Evolutionary conservation across 2,329 filamentous ascomycete species (phyloP).

Genomic region (Colletotrichum eremochloae): DNA sequence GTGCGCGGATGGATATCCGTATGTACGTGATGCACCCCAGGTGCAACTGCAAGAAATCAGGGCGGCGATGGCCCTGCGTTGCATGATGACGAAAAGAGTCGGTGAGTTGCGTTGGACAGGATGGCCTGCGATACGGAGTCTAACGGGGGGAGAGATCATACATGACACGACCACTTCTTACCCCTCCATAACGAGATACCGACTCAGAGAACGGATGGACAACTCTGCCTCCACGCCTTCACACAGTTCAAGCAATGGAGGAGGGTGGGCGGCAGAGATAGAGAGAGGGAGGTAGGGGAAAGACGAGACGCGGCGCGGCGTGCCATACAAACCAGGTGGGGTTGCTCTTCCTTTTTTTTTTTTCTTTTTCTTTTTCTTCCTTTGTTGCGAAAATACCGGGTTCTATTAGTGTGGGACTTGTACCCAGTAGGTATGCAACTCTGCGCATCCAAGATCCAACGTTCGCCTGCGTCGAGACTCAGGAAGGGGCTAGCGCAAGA

Average conservation of each 20-base stretch:
- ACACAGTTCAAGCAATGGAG: not conserved
- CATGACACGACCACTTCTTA: conserved; percentile 1
- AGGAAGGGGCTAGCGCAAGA: conserved; percentile 35
- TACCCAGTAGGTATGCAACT: not conserved
- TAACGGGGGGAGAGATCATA: not conserved
- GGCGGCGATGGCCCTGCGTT: conserved; percentile 1
- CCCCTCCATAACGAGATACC: not conserved
- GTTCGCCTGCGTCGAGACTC: conserved; percentile 30
- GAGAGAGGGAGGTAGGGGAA: not conserved
- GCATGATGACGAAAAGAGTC: not conserved
- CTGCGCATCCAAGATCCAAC: conserved; percentile 30
- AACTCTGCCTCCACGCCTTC: not conserved
- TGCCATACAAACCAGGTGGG: not conserved
- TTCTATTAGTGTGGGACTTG: not conserved
- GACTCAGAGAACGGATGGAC: not conserved
- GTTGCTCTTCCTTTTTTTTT: not conserved
- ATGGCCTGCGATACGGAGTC: conserved; percentile 18
- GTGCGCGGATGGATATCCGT: not conserved
- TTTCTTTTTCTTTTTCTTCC: not conserved
- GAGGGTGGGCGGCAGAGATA: not conserved
- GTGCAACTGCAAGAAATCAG: conserved; percentile 17
- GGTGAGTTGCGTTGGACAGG: conserved; percentile 1
- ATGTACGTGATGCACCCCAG: conserved; percentile 8
- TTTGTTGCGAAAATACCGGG: conserved; percentile 9
- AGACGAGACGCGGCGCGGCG: not conserved